phyloP scores from a whole-genome alignment of 1,284 basidiomycete genomes.

The Mycena citricolor region DNA sequence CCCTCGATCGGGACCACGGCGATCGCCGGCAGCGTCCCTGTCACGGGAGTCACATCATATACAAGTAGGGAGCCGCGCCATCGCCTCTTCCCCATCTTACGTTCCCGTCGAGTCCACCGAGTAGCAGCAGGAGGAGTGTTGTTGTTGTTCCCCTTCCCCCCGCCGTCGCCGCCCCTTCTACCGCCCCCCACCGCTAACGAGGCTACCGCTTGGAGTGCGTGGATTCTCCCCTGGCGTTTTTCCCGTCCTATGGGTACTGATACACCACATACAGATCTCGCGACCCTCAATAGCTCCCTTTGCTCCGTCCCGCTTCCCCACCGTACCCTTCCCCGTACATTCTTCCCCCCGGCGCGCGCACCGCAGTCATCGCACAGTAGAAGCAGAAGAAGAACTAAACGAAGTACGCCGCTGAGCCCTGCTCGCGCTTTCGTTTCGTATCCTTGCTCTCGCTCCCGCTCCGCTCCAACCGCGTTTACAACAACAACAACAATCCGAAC shows the following conservation, averaged over 20 bases:
- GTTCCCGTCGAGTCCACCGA: no score
- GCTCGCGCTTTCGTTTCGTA: conserved; percentile 49
- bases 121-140: no score
- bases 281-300: conserved; percentile 89
- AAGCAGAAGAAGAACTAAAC: conserved; percentile 31
- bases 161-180: neutral
- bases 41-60: no score
- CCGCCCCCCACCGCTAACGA: conserved; percentile 35
- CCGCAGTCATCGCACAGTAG: no score
- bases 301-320: conserved; percentile 28
- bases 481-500: conserved; percentile 3
- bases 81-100: no score
- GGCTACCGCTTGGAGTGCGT: conserved; percentile 76
- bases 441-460: neutral
- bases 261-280: conserved; percentile 63
- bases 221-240: neutral
- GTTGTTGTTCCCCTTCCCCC: neutral
- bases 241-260: conserved; percentile 6
- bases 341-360: no score
- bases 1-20: no score
- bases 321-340: neutral
- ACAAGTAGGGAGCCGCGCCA: no score
- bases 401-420: conserved; percentile 68
- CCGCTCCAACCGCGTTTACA: neutral
- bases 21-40: no score